phyloP scores from a whole-genome alignment of 768 basidiomycete species.

The Hericium erinaceus region DNA sequence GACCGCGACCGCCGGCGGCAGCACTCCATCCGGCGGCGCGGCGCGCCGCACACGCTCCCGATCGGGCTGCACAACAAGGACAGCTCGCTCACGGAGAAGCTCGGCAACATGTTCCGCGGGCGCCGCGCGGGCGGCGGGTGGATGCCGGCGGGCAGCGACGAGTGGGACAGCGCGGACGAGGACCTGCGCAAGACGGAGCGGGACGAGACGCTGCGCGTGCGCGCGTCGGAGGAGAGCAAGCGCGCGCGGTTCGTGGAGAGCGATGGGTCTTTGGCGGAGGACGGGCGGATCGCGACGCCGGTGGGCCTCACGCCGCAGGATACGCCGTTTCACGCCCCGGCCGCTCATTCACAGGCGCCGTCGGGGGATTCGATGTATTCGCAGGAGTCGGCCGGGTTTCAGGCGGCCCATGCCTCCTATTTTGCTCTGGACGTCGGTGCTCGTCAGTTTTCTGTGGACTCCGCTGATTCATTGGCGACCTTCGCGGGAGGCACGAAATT shows the following conservation, averaged over 20 bases:
- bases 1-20: slow-evolving; percentile 25
- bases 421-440: not conserved
- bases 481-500: slow-evolving; percentile 10
- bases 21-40: slow-evolving; percentile 7
- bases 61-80: slow-evolving; percentile 8
- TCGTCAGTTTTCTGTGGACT: not conserved
- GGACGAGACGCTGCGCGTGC: not conserved
- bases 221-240: slow-evolving; percentile 1
- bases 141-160: slow-evolving; percentile 9
- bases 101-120: slow-evolving; percentile 12
- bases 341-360: not conserved
- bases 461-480: slow-evolving; percentile 1
- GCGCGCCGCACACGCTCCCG: slow-evolving; percentile 8
- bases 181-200: not conserved
- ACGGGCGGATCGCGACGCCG: not conserved
- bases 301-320: not conserved
- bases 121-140: slow-evolving; percentile 8
- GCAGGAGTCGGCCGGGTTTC: not conserved
- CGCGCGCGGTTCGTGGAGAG: not conserved
- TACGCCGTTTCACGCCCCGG: not conserved
- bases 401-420: not conserved
- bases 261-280: not conserved
- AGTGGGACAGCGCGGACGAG: slow-evolving; percentile 12
- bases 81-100: slow-evolving; percentile 10
- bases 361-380: not conserved